A percentile compares a stretch with the other conserved stretches of the same genome.
Evolutionary conservation across 2,329 filamentous ascomycete species (phyloP).

Genomic region (Cladophialophora chaetospira): DNA sequence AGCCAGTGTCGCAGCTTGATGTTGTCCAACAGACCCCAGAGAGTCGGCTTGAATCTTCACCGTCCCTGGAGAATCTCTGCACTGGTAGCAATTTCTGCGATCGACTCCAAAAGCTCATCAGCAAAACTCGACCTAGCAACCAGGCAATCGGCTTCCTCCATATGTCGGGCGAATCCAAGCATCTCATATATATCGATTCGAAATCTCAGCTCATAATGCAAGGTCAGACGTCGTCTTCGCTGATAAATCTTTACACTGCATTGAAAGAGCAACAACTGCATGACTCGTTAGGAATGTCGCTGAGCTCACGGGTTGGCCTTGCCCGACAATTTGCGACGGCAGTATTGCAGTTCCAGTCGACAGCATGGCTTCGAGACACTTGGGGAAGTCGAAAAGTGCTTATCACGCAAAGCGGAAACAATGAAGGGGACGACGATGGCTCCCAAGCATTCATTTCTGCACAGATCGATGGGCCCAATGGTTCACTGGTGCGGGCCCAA

Average conservation of each 20-base stretch:
- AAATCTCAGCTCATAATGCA: neutral
- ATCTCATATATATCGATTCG: neutral
- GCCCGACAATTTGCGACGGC: conserved; percentile 26
- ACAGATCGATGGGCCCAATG: neutral
- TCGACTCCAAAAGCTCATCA: neutral
- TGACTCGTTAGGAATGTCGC: neutral
- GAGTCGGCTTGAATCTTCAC: neutral
- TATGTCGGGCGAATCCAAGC: neutral
- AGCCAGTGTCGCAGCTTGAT: neutral
- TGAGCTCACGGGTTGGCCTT: conserved; percentile 9
- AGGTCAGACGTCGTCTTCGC: neutral
- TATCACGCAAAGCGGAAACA: neutral
- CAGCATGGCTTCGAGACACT: conserved; percentile 24
- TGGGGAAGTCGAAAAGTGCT: conserved; percentile 29
- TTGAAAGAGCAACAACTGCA: neutral
- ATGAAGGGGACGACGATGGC: neutral
- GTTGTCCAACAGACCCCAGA: too few species aligned
- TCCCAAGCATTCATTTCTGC: neutral
- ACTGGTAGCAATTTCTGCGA: neutral
- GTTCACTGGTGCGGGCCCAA: neutral
- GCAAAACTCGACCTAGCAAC: neutral
- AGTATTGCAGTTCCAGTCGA: conserved; percentile 30
- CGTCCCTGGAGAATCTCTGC: neutral
- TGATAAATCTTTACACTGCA: neutral
- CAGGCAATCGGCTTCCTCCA: neutral